A percentile compares a stretch with the other conserved stretches of the same genome.
phyloP scores from a whole-genome alignment of 2,329 filamentous ascomycete species.

The Grosmannia serpens region DNA sequence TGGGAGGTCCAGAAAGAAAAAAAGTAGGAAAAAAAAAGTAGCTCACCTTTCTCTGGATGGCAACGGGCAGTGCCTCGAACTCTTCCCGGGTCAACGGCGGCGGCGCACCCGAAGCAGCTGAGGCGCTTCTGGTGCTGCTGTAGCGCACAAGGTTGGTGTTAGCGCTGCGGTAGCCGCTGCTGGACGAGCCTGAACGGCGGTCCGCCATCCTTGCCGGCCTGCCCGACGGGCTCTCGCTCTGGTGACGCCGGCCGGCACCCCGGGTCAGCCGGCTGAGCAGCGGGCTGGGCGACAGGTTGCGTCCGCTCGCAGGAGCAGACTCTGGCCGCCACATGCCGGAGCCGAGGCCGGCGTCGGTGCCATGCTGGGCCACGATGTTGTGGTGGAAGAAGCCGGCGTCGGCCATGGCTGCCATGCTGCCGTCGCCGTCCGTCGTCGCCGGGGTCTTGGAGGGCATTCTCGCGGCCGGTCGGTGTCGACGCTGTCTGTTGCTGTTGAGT shows the following conservation, averaged over 20 bases:
- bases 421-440: not conserved
- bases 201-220: no score
- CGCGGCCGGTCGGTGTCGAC: no score
- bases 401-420: not conserved
- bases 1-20: not conserved
- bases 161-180: conserved; percentile 5
- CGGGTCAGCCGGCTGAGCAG: conserved; percentile 8
- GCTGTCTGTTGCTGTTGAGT: no score
- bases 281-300: conserved; percentile 2
- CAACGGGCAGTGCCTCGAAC: conserved; percentile 36
- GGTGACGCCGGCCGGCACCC: not conserved
- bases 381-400: not conserved
- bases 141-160: conserved; percentile 9
- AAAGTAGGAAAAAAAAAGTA: not conserved
- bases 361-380: not conserved
- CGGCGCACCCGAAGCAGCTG: conserved; percentile 14
- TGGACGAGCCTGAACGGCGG: not conserved
- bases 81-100: conserved; percentile 31
- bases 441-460: not conserved
- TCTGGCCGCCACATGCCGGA: not conserved
- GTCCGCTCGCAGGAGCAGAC: not conserved
- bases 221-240: not conserved
- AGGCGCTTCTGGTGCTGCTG: conserved; percentile 9
- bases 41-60: conserved; percentile 38
- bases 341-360: not conserved